Evolutionary conservation across 225 moss, liverwort and hornwort genomes (phyloP), one percentile per base, ranked within the genome.

Genomic region (Marchantia polymorpha): DNA sequence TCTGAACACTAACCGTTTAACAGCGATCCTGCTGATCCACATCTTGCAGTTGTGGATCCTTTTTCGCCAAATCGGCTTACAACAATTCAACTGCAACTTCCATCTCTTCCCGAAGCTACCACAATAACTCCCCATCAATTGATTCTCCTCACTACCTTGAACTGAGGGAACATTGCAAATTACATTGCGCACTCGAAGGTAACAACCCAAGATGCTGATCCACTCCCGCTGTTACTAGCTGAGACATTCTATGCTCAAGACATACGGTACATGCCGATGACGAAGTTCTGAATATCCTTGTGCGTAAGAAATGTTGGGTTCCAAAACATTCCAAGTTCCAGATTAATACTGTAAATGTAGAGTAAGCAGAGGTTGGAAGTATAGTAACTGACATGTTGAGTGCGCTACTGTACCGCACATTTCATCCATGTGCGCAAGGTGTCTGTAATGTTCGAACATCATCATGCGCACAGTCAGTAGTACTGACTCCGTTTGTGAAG

Each of bases 1-100:
- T 48, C 70, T 48, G 47, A 70, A 46, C 70, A 65, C 48, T 70
- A 70, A 70, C 70, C 47, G 70, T 47, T 70, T 70, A 47, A 14
- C 65, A 65, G 70, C 12, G 48, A 70, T 70, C 13, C 29, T 70
- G 70, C 47, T 65, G 65, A 59, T 59, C 59, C 6, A 59, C 59
- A 23, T 65, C 65, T 26, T 65, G 26, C 59, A 25, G 25, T 27
- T 65, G 65, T 29, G 65, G 65, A 26, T 65, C 65, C 10, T 19
- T 65, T 26, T 10, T 65, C 19, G 59, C 59, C 59, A 59, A 59
- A 59, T 59, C 59, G 16, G 59, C 59, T 59, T 59, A 20, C 59
- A 39, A 39, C 39, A 39, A 39, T 39, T 39, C 39, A 39, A 39
- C 39, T 39, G 39, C 39, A 39, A 39, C 39, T 39, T 39, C 39